Evolutionary conservation across 2,329 filamentous ascomycete genomes (phyloP).

Genomic region (Cordyceps cateniannulata): DNA sequence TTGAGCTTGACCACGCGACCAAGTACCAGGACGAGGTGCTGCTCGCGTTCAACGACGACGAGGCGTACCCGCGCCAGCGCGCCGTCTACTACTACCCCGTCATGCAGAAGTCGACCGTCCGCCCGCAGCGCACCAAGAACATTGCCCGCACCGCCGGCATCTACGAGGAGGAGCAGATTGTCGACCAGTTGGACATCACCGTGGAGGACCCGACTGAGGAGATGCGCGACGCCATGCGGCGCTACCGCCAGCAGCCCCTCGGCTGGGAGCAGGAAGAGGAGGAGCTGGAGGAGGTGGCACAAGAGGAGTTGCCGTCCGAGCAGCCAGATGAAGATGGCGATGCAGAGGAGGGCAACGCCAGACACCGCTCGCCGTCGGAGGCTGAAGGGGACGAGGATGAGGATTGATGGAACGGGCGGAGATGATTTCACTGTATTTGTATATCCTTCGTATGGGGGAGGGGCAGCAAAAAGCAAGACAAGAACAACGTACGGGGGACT

Average conservation of each 20-base stretch:
- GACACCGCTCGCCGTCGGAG: slow-evolving; percentile 24
- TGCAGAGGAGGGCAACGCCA: slow-evolving; percentile 19
- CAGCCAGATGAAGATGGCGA: slow-evolving; percentile 16
- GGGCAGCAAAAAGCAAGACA: background rate
- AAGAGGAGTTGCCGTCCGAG: slow-evolving; percentile 21
- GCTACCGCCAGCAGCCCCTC: slow-evolving; percentile 47
- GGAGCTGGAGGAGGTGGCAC: slow-evolving; percentile 28
- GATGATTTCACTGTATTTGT: background rate
- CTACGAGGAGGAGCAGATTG: slow-evolving; percentile 41
- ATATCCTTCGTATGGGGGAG: background rate
- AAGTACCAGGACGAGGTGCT: slow-evolving; percentile 62
- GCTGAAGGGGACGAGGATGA: slow-evolving; percentile 38
- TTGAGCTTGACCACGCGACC: slow-evolving; percentile 47
- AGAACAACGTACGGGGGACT: background rate
- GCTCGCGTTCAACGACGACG: slow-evolving; percentile 51
- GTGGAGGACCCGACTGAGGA: slow-evolving; percentile 51
- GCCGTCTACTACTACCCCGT: slow-evolving; percentile 64
- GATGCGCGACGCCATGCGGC: slow-evolving; percentile 43
- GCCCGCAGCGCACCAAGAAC: slow-evolving; percentile 57
- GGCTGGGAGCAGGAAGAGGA: slow-evolving; percentile 37
- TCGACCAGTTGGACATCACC: slow-evolving; percentile 50
- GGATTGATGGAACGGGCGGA: background rate
- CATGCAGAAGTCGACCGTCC: slow-evolving; percentile 56
- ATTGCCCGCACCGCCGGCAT: slow-evolving; percentile 48
- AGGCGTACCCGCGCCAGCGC: slow-evolving; percentile 43